These are phyloP conservation scores for Leccinum uliginosum DNA, from an alignment of 768 basidiomycete species.

Conservation along the genomic window DNA sequence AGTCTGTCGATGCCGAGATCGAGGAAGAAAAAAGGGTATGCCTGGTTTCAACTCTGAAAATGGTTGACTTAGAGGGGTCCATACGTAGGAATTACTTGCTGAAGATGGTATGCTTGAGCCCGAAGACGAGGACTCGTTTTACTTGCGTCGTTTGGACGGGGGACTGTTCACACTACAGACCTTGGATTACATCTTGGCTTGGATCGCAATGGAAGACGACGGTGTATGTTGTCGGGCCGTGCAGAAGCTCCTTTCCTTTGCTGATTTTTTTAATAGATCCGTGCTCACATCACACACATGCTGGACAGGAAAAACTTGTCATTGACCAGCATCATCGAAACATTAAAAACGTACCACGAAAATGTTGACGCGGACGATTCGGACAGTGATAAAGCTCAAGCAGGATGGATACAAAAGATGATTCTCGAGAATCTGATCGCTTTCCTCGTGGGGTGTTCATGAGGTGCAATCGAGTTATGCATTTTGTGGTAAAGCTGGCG, in stretches of 20 bases:
- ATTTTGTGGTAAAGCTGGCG: conserved; percentile 12
- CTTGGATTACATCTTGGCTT: conserved; percentile 90
- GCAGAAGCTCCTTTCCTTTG: neutral
- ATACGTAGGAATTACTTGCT: conserved; percentile 45
- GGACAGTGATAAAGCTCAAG: conserved; percentile 27
- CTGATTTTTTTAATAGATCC: conserved; percentile 52
- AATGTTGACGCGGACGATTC: conserved; percentile 61
- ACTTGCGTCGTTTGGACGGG: conserved; percentile 81
- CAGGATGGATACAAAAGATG: conserved; percentile 54
- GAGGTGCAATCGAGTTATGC: conserved; percentile 14
- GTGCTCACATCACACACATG: conserved; percentile 70
- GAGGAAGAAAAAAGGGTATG: conserved; percentile 62
- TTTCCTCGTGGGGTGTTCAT: conserved; percentile 44
- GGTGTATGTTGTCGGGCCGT: conserved; percentile 55
- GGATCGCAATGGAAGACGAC: conserved; percentile 97
- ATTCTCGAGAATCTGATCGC: conserved; percentile 66
- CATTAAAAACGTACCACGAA: conserved; percentile 65
- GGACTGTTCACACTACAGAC: conserved; percentile 89
- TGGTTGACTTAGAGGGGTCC: neutral
- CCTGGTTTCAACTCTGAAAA: neutral
- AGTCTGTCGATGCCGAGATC: conserved; percentile 60
- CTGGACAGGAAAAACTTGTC: conserved; percentile 69
- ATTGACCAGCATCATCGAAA: conserved; percentile 64
- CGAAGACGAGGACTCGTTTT: conserved; percentile 73
- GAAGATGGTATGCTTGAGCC: conserved; percentile 53